Conservation (phyloP, 768 basidiomycete species). For the Mycena venus region DNA sequence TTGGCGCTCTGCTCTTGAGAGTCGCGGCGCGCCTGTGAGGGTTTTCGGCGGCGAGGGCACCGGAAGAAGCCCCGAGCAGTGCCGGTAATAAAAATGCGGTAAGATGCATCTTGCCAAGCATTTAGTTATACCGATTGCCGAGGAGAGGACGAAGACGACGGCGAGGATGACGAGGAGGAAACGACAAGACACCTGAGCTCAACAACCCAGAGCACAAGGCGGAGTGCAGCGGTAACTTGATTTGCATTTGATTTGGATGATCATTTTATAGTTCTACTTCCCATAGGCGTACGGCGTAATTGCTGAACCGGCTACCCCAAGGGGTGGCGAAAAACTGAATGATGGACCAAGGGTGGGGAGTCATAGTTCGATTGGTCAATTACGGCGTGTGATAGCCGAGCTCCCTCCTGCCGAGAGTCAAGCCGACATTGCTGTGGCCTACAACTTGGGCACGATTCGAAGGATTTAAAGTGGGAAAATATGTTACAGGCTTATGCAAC, state of each 20-base stretch:
- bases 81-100: slow-evolving; percentile 21
- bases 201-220: neutral
- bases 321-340: neutral
- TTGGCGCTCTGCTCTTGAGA: slow-evolving; percentile 19
- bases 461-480: too few species aligned
- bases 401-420: too few species aligned
- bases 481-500: too few species aligned
- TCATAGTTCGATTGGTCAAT: too few species aligned
- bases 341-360: too few species aligned
- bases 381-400: too few species aligned
- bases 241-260: slow-evolving; percentile 6
- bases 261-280: neutral
- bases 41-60: slow-evolving; percentile 21
- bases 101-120: slow-evolving; percentile 2
- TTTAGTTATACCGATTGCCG: neutral
- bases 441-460: too few species aligned
- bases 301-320: neutral
- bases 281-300: neutral
- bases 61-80: slow-evolving; percentile 19
- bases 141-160: neutral
- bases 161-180: neutral
- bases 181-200: neutral
- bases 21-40: slow-evolving; percentile 17
- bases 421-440: too few species aligned
- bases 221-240: neutral